Percentiles rank a stretch among this genome's conserved stretches.
Evolutionary conservation across 2,329 filamentous ascomycete species (phyloP).

Genomic region (Tympanopsis confertula): DNA sequence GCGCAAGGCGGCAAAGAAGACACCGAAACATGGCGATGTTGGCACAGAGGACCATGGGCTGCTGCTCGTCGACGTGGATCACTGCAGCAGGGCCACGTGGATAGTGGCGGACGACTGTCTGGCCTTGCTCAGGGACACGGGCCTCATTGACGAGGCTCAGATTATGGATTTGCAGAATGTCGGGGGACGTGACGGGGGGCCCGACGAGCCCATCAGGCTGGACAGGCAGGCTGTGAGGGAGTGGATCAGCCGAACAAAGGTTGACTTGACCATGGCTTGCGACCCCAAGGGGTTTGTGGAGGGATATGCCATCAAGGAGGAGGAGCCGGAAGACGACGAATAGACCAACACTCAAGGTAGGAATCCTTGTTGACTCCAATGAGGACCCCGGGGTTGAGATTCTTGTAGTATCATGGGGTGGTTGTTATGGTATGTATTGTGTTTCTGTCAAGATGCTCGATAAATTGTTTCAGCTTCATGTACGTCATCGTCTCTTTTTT

Average conservation of each 20-base stretch:
- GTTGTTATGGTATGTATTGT: no score
- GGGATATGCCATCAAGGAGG: constrained; percentile 42
- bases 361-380: constrained; percentile 1
- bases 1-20: not conserved
- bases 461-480: no score
- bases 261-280: constrained; percentile 55
- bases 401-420: no score
- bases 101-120: constrained; percentile 79
- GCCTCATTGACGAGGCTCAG: constrained; percentile 48
- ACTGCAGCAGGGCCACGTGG: constrained; percentile 68
- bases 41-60: constrained; percentile 14
- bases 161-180: no score
- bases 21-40: not conserved
- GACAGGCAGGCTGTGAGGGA: constrained; percentile 45
- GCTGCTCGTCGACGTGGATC: constrained; percentile 50
- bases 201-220: constrained; percentile 28
- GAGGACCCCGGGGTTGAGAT: no score
- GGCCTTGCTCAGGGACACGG: constrained; percentile 68
- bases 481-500: no score
- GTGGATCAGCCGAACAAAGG: constrained; percentile 53
- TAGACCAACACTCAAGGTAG: constrained; percentile 7
- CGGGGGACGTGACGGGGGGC: not conserved
- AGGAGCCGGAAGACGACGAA: constrained; percentile 20
- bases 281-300: constrained; percentile 66
- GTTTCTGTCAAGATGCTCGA: no score